Evolutionary conservation across 2,329 filamentous ascomycete genomes (phyloP), one percentile per base, ranked within the genome.

Genomic region (Fusarium citri): DNA sequence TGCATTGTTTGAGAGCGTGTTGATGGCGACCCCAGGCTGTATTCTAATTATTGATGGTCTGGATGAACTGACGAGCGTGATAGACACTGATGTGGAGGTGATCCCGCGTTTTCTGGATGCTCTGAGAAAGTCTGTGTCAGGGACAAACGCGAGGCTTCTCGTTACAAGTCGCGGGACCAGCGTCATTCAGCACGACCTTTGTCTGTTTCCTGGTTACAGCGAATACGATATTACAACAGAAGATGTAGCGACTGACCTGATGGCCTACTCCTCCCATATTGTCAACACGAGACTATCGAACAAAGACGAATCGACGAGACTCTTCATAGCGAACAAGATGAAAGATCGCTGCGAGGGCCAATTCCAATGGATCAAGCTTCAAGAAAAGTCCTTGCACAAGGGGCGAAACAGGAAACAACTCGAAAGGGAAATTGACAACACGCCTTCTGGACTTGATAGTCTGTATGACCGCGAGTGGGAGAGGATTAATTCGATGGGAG

Each of bases 401-500:
- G 67, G 75, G 0, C 73, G 74, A 47, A 78, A 73, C 34, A 66
- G 68, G n/a, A 75, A 72, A 25, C 72, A 79, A 25, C 68, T 81
- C 0, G 60, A 77, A 40, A 47, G 63, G 3, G 60, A 71, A 1
- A 74, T 82, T 5, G 64, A 78, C 0, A 60, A 76, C 10, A 75
- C 76, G 0, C 78, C 79, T 0, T 31, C 65, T 0, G 76, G 72
- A 0, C 74, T 81, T 1, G 64, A 71, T 2, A 37, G 47, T 0
- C 55, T 79, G 0, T 81, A 81, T 23, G 70, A 79, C 15, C 67
- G 74, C 10, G 75, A 76, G 37, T 80, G 77, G 77, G 56, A 64
- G 8, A 72, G 57, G 7, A 77, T 81, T 1, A 26, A 18, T 0
- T 5, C 58, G 3, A 49, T 61, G 4, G 8, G 30, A 1, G 49